phyloP scores from a whole-genome alignment of 1,284 basidiomycete species.

The Hemileia vastatrix region DNA sequence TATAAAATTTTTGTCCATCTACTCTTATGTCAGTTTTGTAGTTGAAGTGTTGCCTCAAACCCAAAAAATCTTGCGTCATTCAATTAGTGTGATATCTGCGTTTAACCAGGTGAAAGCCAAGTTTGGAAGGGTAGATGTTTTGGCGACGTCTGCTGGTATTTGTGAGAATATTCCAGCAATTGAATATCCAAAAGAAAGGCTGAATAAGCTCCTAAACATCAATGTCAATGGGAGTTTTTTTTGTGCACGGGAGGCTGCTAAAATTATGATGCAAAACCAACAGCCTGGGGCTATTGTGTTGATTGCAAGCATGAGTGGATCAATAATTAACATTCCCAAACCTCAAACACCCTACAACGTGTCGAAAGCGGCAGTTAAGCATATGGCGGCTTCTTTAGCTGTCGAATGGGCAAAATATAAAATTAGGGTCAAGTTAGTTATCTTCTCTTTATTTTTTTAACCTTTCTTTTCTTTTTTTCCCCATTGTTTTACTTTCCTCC shows the following conservation, averaged over 20 bases:
- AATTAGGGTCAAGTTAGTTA: constrained; percentile 66
- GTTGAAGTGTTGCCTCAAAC: background rate
- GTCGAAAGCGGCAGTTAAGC: constrained; percentile 67
- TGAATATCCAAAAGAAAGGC: constrained; percentile 68
- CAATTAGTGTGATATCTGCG: constrained; percentile 64
- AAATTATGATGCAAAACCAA: constrained; percentile 51
- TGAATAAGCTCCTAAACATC: constrained; percentile 75
- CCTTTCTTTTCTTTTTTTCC: background rate
- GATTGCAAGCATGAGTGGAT: constrained; percentile 75
- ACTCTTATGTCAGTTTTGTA: background rate
- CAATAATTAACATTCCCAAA: constrained; percentile 60
- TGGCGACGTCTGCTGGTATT: constrained; percentile 81
- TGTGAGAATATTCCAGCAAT: constrained; percentile 78
- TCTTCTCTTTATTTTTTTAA: constrained; percentile 14
- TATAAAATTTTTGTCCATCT: no score
- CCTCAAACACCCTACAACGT: constrained; percentile 92
- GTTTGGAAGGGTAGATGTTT: constrained; percentile 72
- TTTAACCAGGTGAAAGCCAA: constrained; percentile 58
- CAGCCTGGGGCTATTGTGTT: constrained; percentile 71
- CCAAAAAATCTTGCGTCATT: no score
- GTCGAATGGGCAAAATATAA: constrained; percentile 82
- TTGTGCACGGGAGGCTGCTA: constrained; percentile 83
- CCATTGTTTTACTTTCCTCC: background rate
- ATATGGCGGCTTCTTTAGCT: constrained; percentile 73
- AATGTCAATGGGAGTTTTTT: constrained; percentile 88